Evolutionary conservation across 1,284 basidiomycete genomes (phyloP), one percentile per base, ranked within the genome.

Genomic region (Ustilago shanxiensis): DNA sequence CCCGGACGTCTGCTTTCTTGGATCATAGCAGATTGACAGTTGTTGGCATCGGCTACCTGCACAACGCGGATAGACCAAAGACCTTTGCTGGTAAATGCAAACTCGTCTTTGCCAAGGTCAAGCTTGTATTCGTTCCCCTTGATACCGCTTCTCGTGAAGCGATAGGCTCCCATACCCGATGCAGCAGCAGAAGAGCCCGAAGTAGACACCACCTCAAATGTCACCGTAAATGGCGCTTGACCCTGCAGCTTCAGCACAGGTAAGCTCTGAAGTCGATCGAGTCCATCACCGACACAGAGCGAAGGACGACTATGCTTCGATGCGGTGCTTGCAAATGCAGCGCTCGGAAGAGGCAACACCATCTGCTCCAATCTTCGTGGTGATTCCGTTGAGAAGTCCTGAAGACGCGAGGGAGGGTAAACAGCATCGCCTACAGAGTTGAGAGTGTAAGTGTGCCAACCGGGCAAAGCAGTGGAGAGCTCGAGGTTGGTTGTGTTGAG

Each of bases 391-490:
- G 49, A 89, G 87, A 68, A 91, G 39, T 59, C 70, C 90, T 77
- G 92, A 91, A 65, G 90, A 86, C 60, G 58, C 18, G 79, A 69
- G 7, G 72, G 58, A 2, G 71, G 29, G 39, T 85, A 98, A n/a
- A 92, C 90, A 0, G 91, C 89, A 85, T 99, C 96, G 10, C 92
- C 92, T 22, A 98, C 90, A 80, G 93, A 92, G 73, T 92, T 91
- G 74, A 99, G 91, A 83, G 93, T 92, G 86, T 98, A 98, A 82
- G 90, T 92, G 83, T 95, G 93, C 63, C 91, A 89, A 3, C 95
- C 95, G 1, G 93, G 89, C 39, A 90, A 89, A 0, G 90, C 90
- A 0, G 93, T 95, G 65, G 91, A 91, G 26, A 98, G 89, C 77
- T 95, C 93, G 84, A 98, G 91, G 37, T 93, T 90, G 9, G 93